Conservation (phyloP, 345 rosid species). For the Clarkia xantiana region DNA sequence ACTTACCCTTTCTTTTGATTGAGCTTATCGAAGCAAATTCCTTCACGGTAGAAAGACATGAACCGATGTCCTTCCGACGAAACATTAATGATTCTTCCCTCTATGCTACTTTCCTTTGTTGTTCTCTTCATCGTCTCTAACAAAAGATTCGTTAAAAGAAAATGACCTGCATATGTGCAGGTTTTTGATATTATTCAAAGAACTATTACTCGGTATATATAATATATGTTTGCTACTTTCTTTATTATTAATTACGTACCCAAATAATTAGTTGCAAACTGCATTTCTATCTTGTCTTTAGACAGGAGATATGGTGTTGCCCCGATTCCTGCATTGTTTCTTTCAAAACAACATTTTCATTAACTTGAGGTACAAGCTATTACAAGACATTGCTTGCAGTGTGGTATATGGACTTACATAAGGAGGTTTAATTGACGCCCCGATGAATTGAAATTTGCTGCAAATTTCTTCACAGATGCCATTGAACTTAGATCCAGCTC, state of each 20-base stretch:
- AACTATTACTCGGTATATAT: too few relatives aligned
- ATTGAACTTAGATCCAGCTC: slow-evolving; percentile 26
- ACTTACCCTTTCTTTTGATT: too few relatives aligned
- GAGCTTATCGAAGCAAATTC: slow-evolving; percentile 25
- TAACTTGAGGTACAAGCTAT: too few relatives aligned
- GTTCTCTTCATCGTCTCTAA: slow-evolving; percentile 32
- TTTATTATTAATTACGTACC: slow-evolving; percentile 19
- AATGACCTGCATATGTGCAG: slow-evolving; percentile 25
- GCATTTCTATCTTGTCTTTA: slow-evolving; percentile 33
- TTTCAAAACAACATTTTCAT: not conserved
- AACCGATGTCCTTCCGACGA: slow-evolving; percentile 23
- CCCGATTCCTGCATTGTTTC: slow-evolving; percentile 33
- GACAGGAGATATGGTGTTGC: slow-evolving; percentile 29
- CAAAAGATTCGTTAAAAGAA: slow-evolving; percentile 30
- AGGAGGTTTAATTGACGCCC: slow-evolving; percentile 24
- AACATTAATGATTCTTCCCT: slow-evolving; percentile 33
- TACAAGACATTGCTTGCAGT: too few relatives aligned
- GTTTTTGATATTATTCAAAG: too few relatives aligned
- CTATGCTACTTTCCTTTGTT: slow-evolving; percentile 19
- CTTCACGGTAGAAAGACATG: slow-evolving; percentile 24
- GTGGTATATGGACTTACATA: slow-evolving; percentile 25
- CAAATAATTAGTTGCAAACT: slow-evolving; percentile 39
- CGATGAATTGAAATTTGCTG: slow-evolving; percentile 11
- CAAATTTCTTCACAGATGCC: slow-evolving; percentile 24
- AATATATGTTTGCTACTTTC: too few relatives aligned